Conservation (phyloP, 176 grass and related monocot genomes). For the Echinochloa phyllopogon region DNA sequence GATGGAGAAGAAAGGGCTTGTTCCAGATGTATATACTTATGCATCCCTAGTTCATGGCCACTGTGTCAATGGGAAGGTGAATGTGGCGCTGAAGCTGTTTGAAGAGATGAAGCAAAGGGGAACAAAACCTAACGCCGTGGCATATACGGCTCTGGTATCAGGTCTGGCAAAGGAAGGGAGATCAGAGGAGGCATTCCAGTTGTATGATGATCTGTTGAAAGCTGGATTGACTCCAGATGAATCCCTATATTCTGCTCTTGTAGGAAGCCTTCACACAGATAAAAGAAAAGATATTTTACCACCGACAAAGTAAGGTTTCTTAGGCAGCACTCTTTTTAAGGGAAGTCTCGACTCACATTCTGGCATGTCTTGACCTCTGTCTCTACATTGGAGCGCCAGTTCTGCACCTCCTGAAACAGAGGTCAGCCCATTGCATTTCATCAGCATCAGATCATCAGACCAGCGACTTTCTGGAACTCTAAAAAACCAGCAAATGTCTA, state of each 20-base stretch:
- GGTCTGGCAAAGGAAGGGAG: conserved; percentile 79
- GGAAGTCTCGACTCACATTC: conserved; percentile 30
- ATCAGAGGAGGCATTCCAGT: conserved; percentile 76
- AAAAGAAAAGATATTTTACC: conserved; percentile 28
- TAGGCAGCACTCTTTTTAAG: conserved; percentile 21
- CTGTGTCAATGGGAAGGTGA: conserved; percentile 73
- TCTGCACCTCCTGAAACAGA: conserved; percentile 73
- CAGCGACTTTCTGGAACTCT: neutral
- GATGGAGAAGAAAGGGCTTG: conserved; percentile 92
- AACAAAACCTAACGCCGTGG: conserved; percentile 62
- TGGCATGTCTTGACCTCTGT: conserved; percentile 58
- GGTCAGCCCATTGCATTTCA: neutral
- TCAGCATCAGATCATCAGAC: neutral
- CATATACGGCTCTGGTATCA: conserved; percentile 80
- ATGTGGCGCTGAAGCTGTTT: conserved; percentile 71
- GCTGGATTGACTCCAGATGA: conserved; percentile 76
- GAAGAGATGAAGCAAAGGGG: conserved; percentile 75
- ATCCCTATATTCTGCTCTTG: conserved; percentile 70
- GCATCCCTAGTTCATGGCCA: conserved; percentile 76
- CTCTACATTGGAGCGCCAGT: conserved; percentile 61
- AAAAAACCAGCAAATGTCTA: neutral
- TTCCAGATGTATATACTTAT: conserved; percentile 78
- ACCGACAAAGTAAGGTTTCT: conserved; percentile 13
- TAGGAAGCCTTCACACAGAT: conserved; percentile 69
- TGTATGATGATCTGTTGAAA: conserved; percentile 76